These are phyloP conservation scores for Boletus sp. DNA, from an alignment of 768 basidiomycete species.

Conservation along the genomic window DNA sequence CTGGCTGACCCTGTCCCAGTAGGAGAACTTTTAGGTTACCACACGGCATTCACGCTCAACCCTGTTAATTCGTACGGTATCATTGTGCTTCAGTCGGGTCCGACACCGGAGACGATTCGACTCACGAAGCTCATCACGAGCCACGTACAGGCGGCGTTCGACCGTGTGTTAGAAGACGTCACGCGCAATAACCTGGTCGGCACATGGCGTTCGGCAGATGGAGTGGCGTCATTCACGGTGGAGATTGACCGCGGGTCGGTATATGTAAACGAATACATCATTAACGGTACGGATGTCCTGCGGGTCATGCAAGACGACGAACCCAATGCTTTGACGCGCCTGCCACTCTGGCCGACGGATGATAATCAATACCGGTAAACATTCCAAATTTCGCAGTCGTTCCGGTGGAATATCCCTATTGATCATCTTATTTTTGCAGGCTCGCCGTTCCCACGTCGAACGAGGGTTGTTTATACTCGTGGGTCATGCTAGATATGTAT, in stretches of 20 bases:
- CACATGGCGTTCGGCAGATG: slow-evolving; percentile 32
- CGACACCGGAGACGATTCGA: slow-evolving; percentile 28
- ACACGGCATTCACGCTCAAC: slow-evolving; percentile 39
- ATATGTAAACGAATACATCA: slow-evolving; percentile 30
- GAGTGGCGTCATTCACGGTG: slow-evolving; percentile 26
- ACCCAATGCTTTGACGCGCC: neutral
- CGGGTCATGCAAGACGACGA: slow-evolving; percentile 25
- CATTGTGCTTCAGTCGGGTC: slow-evolving; percentile 40
- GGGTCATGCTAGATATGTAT: slow-evolving; percentile 20
- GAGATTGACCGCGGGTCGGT: slow-evolving; percentile 30
- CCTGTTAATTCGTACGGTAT: slow-evolving; percentile 41
- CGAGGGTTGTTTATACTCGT: slow-evolving; percentile 23
- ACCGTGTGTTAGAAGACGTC: slow-evolving; percentile 28
- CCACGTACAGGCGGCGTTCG: slow-evolving; percentile 35
- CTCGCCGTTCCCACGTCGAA: slow-evolving; percentile 8
- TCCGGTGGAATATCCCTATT: neutral
- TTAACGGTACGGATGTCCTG: slow-evolving; percentile 37
- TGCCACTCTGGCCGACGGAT: slow-evolving; percentile 36
- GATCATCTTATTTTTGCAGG: slow-evolving; percentile 1
- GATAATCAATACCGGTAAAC: slow-evolving; percentile 39
- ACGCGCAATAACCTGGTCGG: slow-evolving; percentile 31
- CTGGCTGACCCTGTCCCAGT: slow-evolving; percentile 23
- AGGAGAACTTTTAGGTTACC: slow-evolving; percentile 39
- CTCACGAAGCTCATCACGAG: slow-evolving; percentile 34
- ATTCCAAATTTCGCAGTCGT: neutral